These are phyloP conservation scores for Aphanomyces stellatus DNA, from an alignment of 352 stramenopile genomes.

Conservation along the genomic window DNA sequence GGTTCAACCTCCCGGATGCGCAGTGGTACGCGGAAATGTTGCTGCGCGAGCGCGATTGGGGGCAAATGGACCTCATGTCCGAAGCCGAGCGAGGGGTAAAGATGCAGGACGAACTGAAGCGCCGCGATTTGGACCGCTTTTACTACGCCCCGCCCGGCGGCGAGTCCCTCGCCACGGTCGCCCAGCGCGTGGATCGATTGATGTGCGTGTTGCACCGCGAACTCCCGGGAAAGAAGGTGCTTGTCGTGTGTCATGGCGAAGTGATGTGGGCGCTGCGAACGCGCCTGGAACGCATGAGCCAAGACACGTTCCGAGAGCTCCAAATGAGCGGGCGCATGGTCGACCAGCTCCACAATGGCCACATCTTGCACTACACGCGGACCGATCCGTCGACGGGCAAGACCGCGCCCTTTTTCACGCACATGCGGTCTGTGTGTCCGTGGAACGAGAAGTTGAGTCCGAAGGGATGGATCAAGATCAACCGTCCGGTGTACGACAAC, in stretches of 20 bases:
- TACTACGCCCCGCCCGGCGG: constrained; percentile 80
- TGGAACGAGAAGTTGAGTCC: constrained; percentile 86
- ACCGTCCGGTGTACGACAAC: constrained; percentile 84
- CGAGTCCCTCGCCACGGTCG: constrained; percentile 73
- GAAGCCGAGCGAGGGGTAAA: constrained; percentile 79
- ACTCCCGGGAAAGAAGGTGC: constrained; percentile 61
- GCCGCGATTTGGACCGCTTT: constrained; percentile 74
- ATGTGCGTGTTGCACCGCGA: constrained; percentile 74
- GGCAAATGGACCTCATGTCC: constrained; percentile 85
- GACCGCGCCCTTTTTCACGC: constrained; percentile 79
- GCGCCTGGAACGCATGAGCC: constrained; percentile 78
- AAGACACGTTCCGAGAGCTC: constrained; percentile 81
- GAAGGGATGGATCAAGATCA: constrained; percentile 84
- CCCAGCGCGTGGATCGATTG: constrained; percentile 71
- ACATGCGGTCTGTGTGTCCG: constrained; percentile 83
- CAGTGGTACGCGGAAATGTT: constrained; percentile 85
- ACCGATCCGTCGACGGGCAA: constrained; percentile 57
- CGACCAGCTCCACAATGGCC: constrained; percentile 85
- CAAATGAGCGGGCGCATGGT: constrained; percentile 79
- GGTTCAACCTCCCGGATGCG: constrained; percentile 57
- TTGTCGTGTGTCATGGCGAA: constrained; percentile 83
- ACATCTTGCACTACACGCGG: constrained; percentile 83
- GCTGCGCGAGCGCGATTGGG: constrained; percentile 83
- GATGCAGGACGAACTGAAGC: constrained; percentile 81
- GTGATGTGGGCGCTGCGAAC: constrained; percentile 87